Evolutionary conservation across 495 filamentous ascomycete species (phyloP).

Genomic region (Polyplosphaeria fusca): DNA sequence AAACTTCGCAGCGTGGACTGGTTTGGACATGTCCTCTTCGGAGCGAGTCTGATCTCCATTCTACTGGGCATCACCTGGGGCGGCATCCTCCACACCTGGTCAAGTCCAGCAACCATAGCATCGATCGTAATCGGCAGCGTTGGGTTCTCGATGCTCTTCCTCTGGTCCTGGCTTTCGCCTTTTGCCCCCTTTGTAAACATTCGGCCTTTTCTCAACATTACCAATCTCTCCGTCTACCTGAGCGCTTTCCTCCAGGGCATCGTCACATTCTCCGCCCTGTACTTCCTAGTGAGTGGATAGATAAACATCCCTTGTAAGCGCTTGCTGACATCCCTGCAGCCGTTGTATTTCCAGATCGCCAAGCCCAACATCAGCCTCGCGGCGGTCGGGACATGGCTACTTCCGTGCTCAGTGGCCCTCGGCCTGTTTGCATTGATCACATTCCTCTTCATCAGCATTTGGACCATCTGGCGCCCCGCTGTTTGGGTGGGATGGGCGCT

Average conservation of each 20-base stretch:
- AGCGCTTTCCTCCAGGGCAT: conserved; percentile 52
- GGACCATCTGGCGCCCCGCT: conserved; percentile 47
- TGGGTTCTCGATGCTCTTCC: conserved; percentile 25
- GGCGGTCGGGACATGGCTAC: conserved; percentile 54
- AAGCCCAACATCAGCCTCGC: conserved; percentile 49
- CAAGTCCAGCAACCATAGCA: conserved; percentile 45
- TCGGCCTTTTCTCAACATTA: conserved; percentile 48
- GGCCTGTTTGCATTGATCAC: conserved; percentile 39
- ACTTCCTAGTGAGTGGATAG: too few species aligned
- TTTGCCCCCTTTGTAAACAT: conserved; percentile 53
- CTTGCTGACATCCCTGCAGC: conserved; percentile 29
- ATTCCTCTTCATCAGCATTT: conserved; percentile 44
- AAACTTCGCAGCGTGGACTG: conserved; percentile 41
- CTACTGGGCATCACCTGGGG: conserved; percentile 56
- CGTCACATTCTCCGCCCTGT: conserved; percentile 52
- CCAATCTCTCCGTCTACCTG: conserved; percentile 44
- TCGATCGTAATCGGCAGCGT: conserved; percentile 32
- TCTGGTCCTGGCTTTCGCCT: conserved; percentile 32
- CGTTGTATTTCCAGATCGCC: conserved; percentile 61
- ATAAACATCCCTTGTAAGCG: not conserved
- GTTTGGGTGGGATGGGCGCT: conserved; percentile 53
- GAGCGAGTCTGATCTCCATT: conserved; percentile 44
- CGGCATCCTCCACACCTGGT: conserved; percentile 50
- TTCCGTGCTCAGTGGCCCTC: conserved; percentile 56
- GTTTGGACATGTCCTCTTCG: conserved; percentile 46